Base-by-base conservation (phyloP, 495 filamentous ascomycete species). In the Friedmanniomyces simplex region DNA sequence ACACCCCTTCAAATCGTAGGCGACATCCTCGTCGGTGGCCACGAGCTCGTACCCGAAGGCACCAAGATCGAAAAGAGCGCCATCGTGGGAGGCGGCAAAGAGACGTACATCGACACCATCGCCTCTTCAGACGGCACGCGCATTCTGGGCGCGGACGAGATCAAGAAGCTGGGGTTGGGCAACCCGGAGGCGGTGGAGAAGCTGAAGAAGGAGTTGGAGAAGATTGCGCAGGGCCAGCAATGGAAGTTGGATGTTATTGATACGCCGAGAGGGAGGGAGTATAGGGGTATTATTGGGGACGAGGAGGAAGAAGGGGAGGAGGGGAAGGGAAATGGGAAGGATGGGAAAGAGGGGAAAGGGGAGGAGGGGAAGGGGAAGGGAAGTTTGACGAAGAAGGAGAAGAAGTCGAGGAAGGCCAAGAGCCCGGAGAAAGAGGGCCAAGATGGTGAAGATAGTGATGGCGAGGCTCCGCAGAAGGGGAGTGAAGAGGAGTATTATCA, bases 101-200 rank as follows among this genome's bases (percentile, higher is more conserved):
- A 66, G 65, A 76, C 51, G 58, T 78, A 43, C 69, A 70, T 74
- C 25, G 67, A 59, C 16, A 72, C 65, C 51, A 72, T 65, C 70
- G 79, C 62, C 68, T 66, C 60, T 32, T 74, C 70, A 18, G 70
- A 69, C 47, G 70, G 69, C 55, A 77, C 77, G 26, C 28, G 28
- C 4, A 67, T 71, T 41, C 61, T 85, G 55, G 75, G 73, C 10
- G 76, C 79, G 39, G 79, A 85, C 39, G 81, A 85, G 36, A 65
- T 95, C 48, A 78, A 80, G 64, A 81, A 84, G 62, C 71, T 87
- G 58, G 79, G 85, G 21, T 71, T 95, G n/a, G 80, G 28, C 8
- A 61, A 85, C 58, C 78, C 80, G 8, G 76, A 85, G 52, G 75
- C 79, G 54, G 70, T 93, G 2, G 83, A 89, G 53, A 72, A 76